These are phyloP conservation scores for Phyllosticta paracitricarpa DNA, from an alignment of 2,329 filamentous ascomycete species.

Conservation along the genomic window DNA sequence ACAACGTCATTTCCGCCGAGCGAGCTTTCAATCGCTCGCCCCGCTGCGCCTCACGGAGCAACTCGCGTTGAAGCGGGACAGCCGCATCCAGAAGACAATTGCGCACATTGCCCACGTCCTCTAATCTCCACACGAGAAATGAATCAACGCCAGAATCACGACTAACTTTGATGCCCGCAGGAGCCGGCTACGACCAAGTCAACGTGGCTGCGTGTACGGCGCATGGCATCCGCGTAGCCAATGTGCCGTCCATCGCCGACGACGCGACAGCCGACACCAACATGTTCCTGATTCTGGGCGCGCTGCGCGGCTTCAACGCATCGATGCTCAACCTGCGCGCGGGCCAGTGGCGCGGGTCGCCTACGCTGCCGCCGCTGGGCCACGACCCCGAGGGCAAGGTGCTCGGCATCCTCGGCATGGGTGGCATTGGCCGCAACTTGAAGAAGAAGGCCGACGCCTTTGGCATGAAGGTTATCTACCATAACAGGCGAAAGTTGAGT, in stretches of 20 bases:
- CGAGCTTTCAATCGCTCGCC: neutral
- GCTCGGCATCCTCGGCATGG: conserved; percentile 77
- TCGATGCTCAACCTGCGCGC: conserved; percentile 56
- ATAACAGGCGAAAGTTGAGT: conserved; percentile 56
- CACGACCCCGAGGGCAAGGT: conserved; percentile 72
- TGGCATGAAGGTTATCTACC: conserved; percentile 64
- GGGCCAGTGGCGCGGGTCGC: conserved; percentile 56
- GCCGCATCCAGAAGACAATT: neutral
- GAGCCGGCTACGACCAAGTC: conserved; percentile 79
- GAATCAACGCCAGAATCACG: neutral
- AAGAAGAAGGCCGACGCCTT: conserved; percentile 66
- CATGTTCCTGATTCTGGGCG: conserved; percentile 73
- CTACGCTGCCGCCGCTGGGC: conserved; percentile 45
- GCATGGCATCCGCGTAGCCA: conserved; percentile 60
- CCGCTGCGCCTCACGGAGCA: neutral
- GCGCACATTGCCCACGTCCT: neutral
- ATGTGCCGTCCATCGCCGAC: conserved; percentile 71
- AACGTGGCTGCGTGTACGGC: conserved; percentile 62
- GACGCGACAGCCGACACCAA: conserved; percentile 74
- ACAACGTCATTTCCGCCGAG: neutral
- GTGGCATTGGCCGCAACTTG: conserved; percentile 70
- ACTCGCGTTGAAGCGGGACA: neutral
- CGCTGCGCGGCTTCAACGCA: conserved; percentile 61
- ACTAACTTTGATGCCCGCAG: conserved; percentile 28
- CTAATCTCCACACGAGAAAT: neutral